Evolutionary conservation across 2,329 filamentous ascomycete species (phyloP).

Genomic region (Cytospora chrysosperma): DNA sequence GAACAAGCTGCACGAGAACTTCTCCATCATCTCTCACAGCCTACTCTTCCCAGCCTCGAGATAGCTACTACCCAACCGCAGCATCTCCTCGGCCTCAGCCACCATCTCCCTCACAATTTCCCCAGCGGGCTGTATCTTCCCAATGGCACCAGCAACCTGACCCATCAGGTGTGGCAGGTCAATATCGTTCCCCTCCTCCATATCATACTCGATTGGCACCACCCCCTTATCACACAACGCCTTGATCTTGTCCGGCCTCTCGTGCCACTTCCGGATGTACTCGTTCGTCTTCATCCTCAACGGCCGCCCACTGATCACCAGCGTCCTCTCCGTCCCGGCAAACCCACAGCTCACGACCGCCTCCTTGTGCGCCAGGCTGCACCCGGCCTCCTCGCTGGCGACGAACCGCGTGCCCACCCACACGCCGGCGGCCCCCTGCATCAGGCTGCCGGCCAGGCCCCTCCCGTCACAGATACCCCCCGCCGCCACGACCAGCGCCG

Average conservation of each 20-base stretch:
- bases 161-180: conserved; percentile 92
- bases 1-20: not conserved
- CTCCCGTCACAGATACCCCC: conserved; percentile 85
- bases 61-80: conserved; percentile 63
- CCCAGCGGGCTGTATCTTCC: conserved; percentile 74
- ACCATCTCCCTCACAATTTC: conserved; percentile 94
- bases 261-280: conserved; percentile 81
- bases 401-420: conserved; percentile 97
- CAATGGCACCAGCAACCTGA: conserved; percentile 79
- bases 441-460: conserved; percentile 75
- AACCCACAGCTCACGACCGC: conserved; percentile 78
- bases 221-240: conserved; percentile 73
- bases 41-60: conserved; percentile 37
- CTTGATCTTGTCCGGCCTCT: conserved; percentile 69
- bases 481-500: conserved; percentile 81
- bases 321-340: conserved; percentile 76
- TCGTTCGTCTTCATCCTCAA: conserved; percentile 79
- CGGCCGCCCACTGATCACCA: conserved; percentile 80
- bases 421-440: conserved; percentile 84
- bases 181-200: conserved; percentile 78
- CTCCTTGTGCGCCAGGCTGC: conserved; percentile 78
- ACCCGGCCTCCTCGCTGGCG: conserved; percentile 76
- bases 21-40: conserved; percentile 2
- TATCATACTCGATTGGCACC: conserved; percentile 78
- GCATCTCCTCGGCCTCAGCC: conserved; percentile 65